Conservation (phyloP, 345 rosid species). For the Nephelium lappaceum region DNA sequence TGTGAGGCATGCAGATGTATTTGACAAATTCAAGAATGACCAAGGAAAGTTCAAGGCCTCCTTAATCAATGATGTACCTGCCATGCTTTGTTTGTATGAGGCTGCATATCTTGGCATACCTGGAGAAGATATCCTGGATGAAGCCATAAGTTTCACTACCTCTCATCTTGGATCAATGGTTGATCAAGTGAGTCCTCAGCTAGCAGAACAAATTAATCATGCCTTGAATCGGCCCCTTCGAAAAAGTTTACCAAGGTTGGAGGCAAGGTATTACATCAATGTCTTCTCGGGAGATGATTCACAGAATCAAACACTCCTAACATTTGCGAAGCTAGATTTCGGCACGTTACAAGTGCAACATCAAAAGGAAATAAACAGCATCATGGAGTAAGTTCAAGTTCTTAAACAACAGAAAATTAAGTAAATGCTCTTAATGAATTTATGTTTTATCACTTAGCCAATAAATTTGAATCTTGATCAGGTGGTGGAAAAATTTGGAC, state of each 20-base stretch:
- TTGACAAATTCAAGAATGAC: background rate
- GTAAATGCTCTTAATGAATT: too few relatives aligned
- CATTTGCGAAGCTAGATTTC: background rate
- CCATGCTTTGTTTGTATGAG: constrained; percentile 17
- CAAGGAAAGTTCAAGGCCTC: constrained; percentile 12
- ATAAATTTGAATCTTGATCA: background rate
- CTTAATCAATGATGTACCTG: constrained; percentile 6
- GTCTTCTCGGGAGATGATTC: background rate
- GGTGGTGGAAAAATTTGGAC: constrained; percentile 30
- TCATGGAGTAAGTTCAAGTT: background rate
- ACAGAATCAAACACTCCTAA: background rate
- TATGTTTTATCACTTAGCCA: too few relatives aligned
- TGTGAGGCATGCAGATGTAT: constrained; percentile 6
- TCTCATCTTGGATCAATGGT: constrained; percentile 12
- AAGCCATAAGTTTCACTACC: constrained; percentile 21
- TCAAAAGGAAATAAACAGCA: background rate
- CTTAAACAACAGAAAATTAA: too few relatives aligned
- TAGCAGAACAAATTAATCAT: background rate
- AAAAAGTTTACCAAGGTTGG: constrained; percentile 16
- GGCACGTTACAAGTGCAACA: background rate
- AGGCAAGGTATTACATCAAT: background rate
- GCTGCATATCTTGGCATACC: constrained; percentile 20
- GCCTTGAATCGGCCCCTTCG: too few relatives aligned
- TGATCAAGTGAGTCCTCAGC: background rate
- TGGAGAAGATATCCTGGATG: constrained; percentile 24